phyloP scores from a whole-genome alignment of 1,284 basidiomycete genomes.

The Tylopilus sp. region DNA sequence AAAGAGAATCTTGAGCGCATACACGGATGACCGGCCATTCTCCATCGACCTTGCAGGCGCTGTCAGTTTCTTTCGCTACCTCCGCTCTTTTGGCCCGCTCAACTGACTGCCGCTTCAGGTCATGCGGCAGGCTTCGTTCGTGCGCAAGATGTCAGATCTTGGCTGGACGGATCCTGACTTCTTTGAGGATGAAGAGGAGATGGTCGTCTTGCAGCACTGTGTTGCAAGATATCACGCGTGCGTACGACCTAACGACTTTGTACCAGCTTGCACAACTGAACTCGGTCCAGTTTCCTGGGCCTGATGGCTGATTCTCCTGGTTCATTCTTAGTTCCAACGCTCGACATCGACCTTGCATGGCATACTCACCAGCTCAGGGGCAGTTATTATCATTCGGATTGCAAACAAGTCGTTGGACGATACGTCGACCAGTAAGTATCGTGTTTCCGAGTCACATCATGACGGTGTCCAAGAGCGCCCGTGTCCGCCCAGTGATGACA shows the following conservation, averaged over 20 bases:
- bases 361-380: slow-evolving; percentile 43
- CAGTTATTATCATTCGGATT: slow-evolving; percentile 33
- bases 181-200: slow-evolving; percentile 36
- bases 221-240: slow-evolving; percentile 41
- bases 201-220: slow-evolving; percentile 35
- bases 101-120: slow-evolving; percentile 34
- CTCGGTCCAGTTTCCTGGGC: slow-evolving; percentile 35
- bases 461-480: not conserved
- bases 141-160: slow-evolving; percentile 50
- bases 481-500: slow-evolving; percentile 40
- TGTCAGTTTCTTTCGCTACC: slow-evolving; percentile 30
- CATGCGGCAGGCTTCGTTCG: slow-evolving; percentile 53
- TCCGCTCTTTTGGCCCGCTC: not conserved
- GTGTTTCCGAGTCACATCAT: not conserved
- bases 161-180: slow-evolving; percentile 47
- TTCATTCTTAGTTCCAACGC: slow-evolving; percentile 43
- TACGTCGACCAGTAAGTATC: slow-evolving; percentile 41
- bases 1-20: slow-evolving; percentile 40
- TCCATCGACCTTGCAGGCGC: slow-evolving; percentile 52
- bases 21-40: slow-evolving; percentile 45
- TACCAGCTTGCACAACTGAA: not conserved
- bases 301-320: slow-evolving; percentile 34
- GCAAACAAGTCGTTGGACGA: slow-evolving; percentile 28
- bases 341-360: slow-evolving; percentile 47
- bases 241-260: not conserved